These are phyloP conservation scores for Hyphodiscus hymeniophilus DNA, from an alignment of 495 filamentous ascomycete species.

Conservation along the genomic window DNA sequence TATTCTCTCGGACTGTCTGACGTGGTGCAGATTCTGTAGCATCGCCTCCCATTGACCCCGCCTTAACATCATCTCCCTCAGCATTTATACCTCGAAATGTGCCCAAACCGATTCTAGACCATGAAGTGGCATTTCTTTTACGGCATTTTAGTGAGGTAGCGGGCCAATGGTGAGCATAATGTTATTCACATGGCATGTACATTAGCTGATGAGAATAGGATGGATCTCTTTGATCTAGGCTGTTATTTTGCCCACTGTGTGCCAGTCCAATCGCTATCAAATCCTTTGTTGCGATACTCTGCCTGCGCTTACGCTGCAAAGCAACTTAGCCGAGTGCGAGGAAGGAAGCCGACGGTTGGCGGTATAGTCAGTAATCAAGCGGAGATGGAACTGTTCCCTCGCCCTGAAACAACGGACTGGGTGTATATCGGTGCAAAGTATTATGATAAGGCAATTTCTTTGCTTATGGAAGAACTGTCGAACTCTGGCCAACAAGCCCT, in stretches of 20 bases:
- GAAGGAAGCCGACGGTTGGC: conserved; percentile 39
- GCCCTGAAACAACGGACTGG: conserved; percentile 42
- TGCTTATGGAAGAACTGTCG: conserved; percentile 48
- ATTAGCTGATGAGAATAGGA: conserved; percentile 36
- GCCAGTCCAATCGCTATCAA: conserved; percentile 46
- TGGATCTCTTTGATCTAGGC: conserved; percentile 55
- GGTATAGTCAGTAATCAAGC: conserved; percentile 41
- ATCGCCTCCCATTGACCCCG: conserved; percentile 16
- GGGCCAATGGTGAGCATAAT: conserved; percentile 42
- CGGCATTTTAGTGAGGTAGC: conserved; percentile 54
- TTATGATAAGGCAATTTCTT: conserved; percentile 55
- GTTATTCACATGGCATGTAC: neutral
- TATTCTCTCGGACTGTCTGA: neutral
- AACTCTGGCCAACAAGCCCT: conserved; percentile 6
- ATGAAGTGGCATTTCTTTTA: conserved; percentile 51
- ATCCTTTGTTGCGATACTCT: conserved; percentile 50
- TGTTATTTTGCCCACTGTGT: conserved; percentile 53
- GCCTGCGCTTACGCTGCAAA: conserved; percentile 56
- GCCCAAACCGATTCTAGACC: conserved; percentile 36
- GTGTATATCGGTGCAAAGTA: conserved; percentile 49
- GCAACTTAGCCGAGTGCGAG: conserved; percentile 47
- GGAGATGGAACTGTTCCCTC: conserved; percentile 39
- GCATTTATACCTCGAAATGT: neutral
- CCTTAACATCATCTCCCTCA: neutral
- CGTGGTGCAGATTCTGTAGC: neutral